A percentile compares a stretch with the other conserved stretches of the same genome.
These are phyloP conservation scores for Ambrosiella beaveri DNA, from an alignment of 2,329 filamentous ascomycete species.

Conservation along the genomic window DNA sequence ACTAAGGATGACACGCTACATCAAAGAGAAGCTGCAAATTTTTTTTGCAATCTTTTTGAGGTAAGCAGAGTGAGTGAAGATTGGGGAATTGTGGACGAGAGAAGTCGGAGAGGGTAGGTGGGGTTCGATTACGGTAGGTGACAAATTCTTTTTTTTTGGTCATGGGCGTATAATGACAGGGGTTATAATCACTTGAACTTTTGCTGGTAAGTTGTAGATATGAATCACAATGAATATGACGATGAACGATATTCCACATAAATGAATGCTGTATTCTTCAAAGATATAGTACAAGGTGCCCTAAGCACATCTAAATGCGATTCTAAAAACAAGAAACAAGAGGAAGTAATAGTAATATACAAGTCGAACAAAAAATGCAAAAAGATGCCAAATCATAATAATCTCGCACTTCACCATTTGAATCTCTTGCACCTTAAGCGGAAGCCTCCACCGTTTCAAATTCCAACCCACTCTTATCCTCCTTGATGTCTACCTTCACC, in stretches of 20 bases:
- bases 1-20: slow-evolving; percentile 91
- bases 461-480: slow-evolving; percentile 16
- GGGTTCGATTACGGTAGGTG: neutral
- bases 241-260: neutral
- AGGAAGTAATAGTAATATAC: neutral
- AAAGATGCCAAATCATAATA: too few relatives aligned
- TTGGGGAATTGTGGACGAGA: neutral
- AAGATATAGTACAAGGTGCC: too few relatives aligned
- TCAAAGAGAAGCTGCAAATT: slow-evolving; percentile 51
- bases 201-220: too few relatives aligned
- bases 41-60: slow-evolving; percentile 9
- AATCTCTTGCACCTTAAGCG: neutral
- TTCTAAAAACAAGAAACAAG: neutral
- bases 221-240: too few relatives aligned
- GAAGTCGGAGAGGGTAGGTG: neutral
- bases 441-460: slow-evolving; percentile 4
- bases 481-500: slow-evolving; percentile 52
- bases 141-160: too few relatives aligned
- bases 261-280: too few relatives aligned
- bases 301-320: neutral
- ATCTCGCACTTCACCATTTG: neutral
- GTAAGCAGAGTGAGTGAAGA: too few relatives aligned
- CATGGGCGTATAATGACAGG: too few relatives aligned
- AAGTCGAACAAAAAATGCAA: too few relatives aligned
- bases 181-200: too few relatives aligned